phyloP scores from a whole-genome alignment of 306 rosid species.

The Corylus americana region DNA sequence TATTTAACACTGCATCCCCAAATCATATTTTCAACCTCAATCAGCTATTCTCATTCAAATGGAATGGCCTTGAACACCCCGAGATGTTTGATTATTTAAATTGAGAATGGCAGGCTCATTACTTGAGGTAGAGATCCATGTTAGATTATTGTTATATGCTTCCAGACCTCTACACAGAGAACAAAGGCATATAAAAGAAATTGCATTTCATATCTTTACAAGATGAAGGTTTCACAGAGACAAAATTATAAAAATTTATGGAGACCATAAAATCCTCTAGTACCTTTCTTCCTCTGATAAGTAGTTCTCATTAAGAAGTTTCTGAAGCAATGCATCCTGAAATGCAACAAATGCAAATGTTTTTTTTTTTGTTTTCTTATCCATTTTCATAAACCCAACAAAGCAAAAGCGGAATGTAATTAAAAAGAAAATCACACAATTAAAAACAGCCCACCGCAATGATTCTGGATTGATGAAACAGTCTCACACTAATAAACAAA shows the following conservation, averaged over 20 bases:
- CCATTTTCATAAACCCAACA: background rate
- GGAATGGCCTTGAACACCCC: background rate
- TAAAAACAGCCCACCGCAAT: background rate
- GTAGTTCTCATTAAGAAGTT: slow-evolving; percentile 57
- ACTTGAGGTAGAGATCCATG: background rate
- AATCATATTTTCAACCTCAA: background rate
- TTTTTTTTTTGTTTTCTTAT: background rate
- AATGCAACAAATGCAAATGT: slow-evolving; percentile 26
- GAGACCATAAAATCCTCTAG: slow-evolving; percentile 26
- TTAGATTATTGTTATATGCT: background rate
- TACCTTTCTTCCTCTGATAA: slow-evolving; percentile 86
- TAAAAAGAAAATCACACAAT: background rate
- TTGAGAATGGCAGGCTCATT: background rate
- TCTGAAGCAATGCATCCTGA: slow-evolving; percentile 89
- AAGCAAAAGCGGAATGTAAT: background rate
- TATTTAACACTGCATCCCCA: background rate
- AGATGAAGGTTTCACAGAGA: slow-evolving; percentile 10
- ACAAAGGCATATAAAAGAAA: slow-evolving; percentile 1
- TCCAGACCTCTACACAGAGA: background rate
- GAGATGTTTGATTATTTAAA: background rate
- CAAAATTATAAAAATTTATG: background rate
- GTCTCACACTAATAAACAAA: background rate
- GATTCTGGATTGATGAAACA: background rate
- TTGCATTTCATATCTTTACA: slow-evolving; percentile 10
- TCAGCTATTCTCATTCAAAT: background rate